These are phyloP conservation scores for Boletus fagicola DNA, from an alignment of 768 basidiomycete species.

Conservation along the genomic window DNA sequence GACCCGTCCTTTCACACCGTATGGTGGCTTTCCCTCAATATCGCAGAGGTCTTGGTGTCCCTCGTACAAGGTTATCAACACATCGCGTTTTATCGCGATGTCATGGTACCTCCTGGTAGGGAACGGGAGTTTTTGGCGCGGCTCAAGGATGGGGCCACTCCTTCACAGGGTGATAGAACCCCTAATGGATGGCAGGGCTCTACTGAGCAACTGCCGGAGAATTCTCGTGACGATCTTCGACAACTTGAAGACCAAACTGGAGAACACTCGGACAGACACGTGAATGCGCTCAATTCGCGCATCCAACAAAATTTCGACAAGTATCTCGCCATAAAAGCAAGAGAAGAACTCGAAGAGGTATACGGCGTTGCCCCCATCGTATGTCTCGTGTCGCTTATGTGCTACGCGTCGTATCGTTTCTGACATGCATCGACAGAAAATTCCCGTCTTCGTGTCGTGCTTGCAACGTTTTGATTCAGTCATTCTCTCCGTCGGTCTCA, in stretches of 20 bases:
- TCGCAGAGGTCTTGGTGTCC: slow-evolving; percentile 62
- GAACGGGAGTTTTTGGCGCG: slow-evolving; percentile 39
- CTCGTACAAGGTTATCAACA: slow-evolving; percentile 71
- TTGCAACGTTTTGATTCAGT: slow-evolving; percentile 75
- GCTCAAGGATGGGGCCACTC: slow-evolving; percentile 17
- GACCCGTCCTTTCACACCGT: slow-evolving; percentile 60
- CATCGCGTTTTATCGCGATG: slow-evolving; percentile 64
- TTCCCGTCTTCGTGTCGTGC: slow-evolving; percentile 76
- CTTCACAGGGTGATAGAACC: slow-evolving; percentile 9
- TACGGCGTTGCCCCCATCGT: slow-evolving; percentile 82
- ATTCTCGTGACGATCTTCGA: slow-evolving; percentile 18
- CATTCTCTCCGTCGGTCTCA: slow-evolving; percentile 65
- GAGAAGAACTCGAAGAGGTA: slow-evolving; percentile 76
- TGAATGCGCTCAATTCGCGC: slow-evolving; percentile 33
- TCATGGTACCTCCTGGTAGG: slow-evolving; percentile 51
- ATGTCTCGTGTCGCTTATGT: slow-evolving; percentile 31
- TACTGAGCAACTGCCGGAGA: slow-evolving; percentile 4
- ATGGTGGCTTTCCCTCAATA: slow-evolving; percentile 76
- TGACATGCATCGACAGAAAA: slow-evolving; percentile 44
- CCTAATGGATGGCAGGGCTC: slow-evolving; percentile 11
- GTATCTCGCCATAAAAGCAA: slow-evolving; percentile 56
- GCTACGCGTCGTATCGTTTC: background rate
- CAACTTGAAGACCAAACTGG: slow-evolving; percentile 21
- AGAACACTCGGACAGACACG: background rate
- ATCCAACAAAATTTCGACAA: slow-evolving; percentile 68